phyloP scores from a whole-genome alignment of 2,329 filamentous ascomycete genomes.

The Penicillium olsonii region DNA sequence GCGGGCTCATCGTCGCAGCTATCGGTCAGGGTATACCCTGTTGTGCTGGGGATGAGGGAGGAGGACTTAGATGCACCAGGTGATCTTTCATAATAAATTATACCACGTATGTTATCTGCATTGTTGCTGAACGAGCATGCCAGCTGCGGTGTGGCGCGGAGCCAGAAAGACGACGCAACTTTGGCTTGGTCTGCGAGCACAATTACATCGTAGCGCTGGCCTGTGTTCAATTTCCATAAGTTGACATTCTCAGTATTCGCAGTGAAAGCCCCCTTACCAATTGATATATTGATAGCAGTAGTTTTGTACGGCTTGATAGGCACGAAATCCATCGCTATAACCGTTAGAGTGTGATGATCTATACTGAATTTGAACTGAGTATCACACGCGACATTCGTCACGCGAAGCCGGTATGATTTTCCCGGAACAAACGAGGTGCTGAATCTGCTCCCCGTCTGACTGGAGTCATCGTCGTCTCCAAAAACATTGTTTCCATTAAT shows the following conservation, averaged over 20 bases:
- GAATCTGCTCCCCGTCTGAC: constrained; percentile 38
- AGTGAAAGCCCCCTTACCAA: constrained; percentile 40
- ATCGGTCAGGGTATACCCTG: constrained; percentile 17
- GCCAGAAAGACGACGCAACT: constrained; percentile 32
- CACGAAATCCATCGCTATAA: constrained; percentile 61
- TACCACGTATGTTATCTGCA: constrained; percentile 2
- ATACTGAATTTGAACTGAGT: constrained; percentile 47
- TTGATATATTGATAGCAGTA: constrained; percentile 46
- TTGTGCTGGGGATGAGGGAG: constrained; percentile 11
- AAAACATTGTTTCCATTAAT: constrained; percentile 47
- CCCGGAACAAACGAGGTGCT: constrained; percentile 50
- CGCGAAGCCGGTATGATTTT: constrained; percentile 27
- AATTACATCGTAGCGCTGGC: constrained; percentile 44
- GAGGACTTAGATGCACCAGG: not conserved
- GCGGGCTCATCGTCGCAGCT: constrained; percentile 31
- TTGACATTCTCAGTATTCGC: not conserved
- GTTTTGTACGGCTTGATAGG: constrained; percentile 59
- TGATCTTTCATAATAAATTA: not conserved
- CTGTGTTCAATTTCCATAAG: constrained; percentile 12
- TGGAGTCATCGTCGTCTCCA: constrained; percentile 21
- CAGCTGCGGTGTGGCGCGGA: constrained; percentile 34
- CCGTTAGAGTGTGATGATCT: constrained; percentile 57
- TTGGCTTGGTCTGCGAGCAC: constrained; percentile 28
- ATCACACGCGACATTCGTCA: constrained; percentile 30
- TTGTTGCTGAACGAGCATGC: constrained; percentile 1